Evolutionary conservation across 805 yeast species (phyloP), one percentile per base, ranked within the genome.

Genomic region (Zygoascus bituminiphila): DNA sequence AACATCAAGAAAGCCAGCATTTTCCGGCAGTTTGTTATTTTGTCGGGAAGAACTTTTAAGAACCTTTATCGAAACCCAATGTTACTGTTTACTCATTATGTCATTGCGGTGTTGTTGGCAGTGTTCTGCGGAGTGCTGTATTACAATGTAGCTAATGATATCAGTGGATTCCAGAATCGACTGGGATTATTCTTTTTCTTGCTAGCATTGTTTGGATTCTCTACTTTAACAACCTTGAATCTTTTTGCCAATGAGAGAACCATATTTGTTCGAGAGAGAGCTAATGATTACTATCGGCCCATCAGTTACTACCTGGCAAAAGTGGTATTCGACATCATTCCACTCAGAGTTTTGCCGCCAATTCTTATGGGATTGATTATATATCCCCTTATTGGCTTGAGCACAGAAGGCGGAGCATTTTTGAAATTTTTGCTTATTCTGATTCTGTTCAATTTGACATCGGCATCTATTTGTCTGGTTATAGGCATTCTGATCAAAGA

Each of bases 141-240:
- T 64, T 91, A 82, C 67, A 74, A 88, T 59, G 81, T 91, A 22
- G 71, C 81, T 38, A 84, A 88, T 61, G 96, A 91, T 63, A 91
- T 93, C 48, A 81, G 95, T 59, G 98, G 98, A 0, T 93, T 93
- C 72, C 98, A 93, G 65, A 93, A 93, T 66, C 75, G 98, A 57
- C 73, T 93, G 54, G 98, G 98, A 0, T 71, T 93, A 51, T 93
- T 93, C 66, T 91, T 93, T 71, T 93, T 93, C 65, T 67, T 89
- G 45, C 72, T 93, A 52, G 87, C 98, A 2, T 77, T 89, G 59
- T 89, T 93, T 70, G 98, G 98, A 0, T 93, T 93, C 64, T 83
- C 95, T 1, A 84, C 98, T 0, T 74, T 93, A 59, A 91, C 98
- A 0, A 94, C 97, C 0, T 70, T 93, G 47, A 91, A 88, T 55